Conservation (phyloP, 495 filamentous ascomycete genomes). For the Lophium mytilinum region DNA sequence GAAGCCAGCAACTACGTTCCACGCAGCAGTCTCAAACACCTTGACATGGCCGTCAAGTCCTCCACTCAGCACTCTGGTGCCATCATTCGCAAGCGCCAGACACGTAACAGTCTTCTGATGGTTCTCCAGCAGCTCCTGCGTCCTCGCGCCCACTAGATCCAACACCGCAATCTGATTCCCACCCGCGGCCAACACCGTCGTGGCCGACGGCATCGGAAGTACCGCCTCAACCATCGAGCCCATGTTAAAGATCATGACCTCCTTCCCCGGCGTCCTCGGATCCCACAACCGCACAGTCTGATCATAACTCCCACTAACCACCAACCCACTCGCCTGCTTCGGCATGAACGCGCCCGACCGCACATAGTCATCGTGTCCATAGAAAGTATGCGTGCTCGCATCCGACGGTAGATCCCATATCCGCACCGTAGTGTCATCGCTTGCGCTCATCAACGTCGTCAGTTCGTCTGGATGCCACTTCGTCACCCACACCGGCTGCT, state of each 20-base stretch:
- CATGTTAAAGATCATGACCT: constrained; percentile 77
- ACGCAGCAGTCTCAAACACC: constrained; percentile 80
- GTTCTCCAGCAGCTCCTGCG: constrained; percentile 74
- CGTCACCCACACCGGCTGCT: constrained; percentile 87
- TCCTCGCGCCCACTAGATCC: constrained; percentile 86
- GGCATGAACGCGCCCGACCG: constrained; percentile 80
- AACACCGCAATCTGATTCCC: constrained; percentile 89
- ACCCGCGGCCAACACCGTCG: constrained; percentile 73
- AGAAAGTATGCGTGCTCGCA: constrained; percentile 62
- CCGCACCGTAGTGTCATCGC: constrained; percentile 85
- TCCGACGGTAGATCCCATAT: constrained; percentile 88
- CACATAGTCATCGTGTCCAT: constrained; percentile 92
- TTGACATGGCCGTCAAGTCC: constrained; percentile 94
- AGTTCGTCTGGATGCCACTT: constrained; percentile 81
- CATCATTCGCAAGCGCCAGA: constrained; percentile 66
- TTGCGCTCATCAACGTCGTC: constrained; percentile 72
- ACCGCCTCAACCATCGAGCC: constrained; percentile 76
- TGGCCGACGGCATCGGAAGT: constrained; percentile 75
- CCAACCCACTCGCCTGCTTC: constrained; percentile 59
- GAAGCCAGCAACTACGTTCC: constrained; percentile 85
- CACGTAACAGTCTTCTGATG: constrained; percentile 97
- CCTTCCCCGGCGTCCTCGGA: constrained; percentile 48
- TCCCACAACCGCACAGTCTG: constrained; percentile 92
- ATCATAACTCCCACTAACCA: constrained; percentile 90
- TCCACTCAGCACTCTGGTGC: constrained; percentile 72